phyloP scores from a whole-genome alignment of 2,329 filamentous ascomycete species.

The Colletotrichum salicis region DNA sequence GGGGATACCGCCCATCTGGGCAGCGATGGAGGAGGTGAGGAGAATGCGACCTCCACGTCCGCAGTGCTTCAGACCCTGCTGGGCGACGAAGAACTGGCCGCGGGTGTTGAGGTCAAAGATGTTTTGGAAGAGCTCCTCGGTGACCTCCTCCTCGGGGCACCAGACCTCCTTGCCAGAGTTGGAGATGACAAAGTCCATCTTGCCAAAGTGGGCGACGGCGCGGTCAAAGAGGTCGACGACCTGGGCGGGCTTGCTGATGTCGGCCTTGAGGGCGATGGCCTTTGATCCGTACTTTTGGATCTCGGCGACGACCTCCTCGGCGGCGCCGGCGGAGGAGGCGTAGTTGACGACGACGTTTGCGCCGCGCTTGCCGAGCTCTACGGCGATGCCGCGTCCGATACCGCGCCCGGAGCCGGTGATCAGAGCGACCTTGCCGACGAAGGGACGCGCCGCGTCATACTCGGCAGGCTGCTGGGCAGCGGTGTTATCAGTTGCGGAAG shows the following conservation, averaged over 20 bases:
- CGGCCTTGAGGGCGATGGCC: constrained; percentile 70
- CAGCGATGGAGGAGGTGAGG: constrained; percentile 76
- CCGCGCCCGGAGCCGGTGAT: constrained; percentile 74
- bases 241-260: constrained; percentile 69
- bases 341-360: constrained; percentile 76
- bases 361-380: constrained; percentile 74
- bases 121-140: constrained; percentile 76
- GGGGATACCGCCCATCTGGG: constrained; percentile 72
- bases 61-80: constrained; percentile 78
- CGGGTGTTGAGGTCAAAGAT: constrained; percentile 78
- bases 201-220: constrained; percentile 73
- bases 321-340: constrained; percentile 63
- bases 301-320: constrained; percentile 66
- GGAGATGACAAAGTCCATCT: constrained; percentile 77
- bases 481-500: constrained; percentile 39
- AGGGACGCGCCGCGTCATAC: constrained; percentile 47
- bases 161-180: constrained; percentile 79
- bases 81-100: constrained; percentile 81
- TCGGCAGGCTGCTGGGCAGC: constrained; percentile 38
- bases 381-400: constrained; percentile 73
- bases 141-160: constrained; percentile 76
- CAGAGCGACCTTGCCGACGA: constrained; percentile 66
- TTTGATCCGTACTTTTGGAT: constrained; percentile 67
- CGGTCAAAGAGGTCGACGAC: constrained; percentile 73
- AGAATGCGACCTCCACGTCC: constrained; percentile 77